A percentile compares a stretch with the other conserved stretches of the same genome.
Evolutionary conservation across 371 early-diverging fungal genomes (phyloP).

Genomic region (Amoeboaphelidium protococcarum): DNA sequence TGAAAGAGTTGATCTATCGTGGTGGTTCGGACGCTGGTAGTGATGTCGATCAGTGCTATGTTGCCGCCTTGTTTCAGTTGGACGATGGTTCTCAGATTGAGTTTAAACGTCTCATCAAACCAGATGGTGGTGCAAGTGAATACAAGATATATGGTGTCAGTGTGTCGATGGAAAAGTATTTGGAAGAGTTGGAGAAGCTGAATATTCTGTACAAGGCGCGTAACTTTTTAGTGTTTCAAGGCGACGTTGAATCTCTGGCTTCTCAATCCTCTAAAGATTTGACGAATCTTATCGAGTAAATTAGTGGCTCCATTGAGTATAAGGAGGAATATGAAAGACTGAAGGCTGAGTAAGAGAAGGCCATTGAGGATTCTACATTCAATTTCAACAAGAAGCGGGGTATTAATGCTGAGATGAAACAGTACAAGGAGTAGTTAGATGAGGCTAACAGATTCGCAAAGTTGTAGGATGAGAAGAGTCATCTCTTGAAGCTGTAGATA

Average conservation of each 20-base stretch:
- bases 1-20: conserved; percentile 73
- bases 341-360: conserved; percentile 49
- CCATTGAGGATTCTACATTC: conserved; percentile 58
- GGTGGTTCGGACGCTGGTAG: conserved; percentile 11
- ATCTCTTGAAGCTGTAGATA: conserved; percentile 4
- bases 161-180: conserved; percentile 45
- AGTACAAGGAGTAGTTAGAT: conserved; percentile 60
- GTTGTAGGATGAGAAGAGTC: conserved; percentile 19
- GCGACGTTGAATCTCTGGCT: conserved; percentile 92
- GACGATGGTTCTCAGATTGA: not conserved
- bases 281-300: conserved; percentile 77
- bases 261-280: conserved; percentile 83
- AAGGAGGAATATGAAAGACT: conserved; percentile 64
- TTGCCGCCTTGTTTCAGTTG: not conserved
- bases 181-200: conserved; percentile 42
- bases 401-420: conserved; percentile 62
- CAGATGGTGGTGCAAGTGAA: conserved; percentile 42
- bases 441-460: conserved; percentile 59
- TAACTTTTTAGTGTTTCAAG: conserved; percentile 98
- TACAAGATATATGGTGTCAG: conserved; percentile 55
- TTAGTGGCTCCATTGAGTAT: conserved; percentile 75
- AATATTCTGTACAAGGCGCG: conserved; percentile 79
- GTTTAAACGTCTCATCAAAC: conserved; percentile 18
- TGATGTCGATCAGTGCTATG: not conserved
- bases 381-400: conserved; percentile 67